Percentiles rank a stretch among this genome's conserved stretches.
Evolutionary conservation across 2,329 filamentous ascomycete genomes (phyloP).

Genomic region (Cladosporium sp.): DNA sequence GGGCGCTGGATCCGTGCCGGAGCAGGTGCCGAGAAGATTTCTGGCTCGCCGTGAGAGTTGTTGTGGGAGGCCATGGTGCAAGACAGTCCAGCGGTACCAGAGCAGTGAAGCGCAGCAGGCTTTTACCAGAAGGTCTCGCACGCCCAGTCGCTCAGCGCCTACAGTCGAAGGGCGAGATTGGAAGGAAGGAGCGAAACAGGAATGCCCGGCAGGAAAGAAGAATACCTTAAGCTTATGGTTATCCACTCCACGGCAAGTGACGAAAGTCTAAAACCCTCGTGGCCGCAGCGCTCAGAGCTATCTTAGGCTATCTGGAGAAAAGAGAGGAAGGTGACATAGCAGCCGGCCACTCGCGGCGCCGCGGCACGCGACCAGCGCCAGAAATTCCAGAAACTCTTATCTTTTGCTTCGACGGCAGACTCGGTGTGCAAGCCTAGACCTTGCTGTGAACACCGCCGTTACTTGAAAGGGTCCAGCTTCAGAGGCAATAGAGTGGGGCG

Average conservation of each 20-base stretch:
- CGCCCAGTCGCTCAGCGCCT: neutral
- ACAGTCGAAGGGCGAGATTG: neutral
- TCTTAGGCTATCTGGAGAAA: neutral
- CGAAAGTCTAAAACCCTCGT: no score
- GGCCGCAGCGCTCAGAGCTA: no score
- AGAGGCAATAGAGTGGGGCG: neutral
- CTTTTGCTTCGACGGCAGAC: no score
- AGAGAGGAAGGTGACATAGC: neutral
- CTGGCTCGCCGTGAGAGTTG: slow-evolving; percentile 20
- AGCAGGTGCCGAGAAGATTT: slow-evolving; percentile 16
- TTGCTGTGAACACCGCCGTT: neutral
- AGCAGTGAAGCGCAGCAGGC: no score
- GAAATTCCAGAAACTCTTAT: neutral
- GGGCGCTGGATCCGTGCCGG: slow-evolving; percentile 20
- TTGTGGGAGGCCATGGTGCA: slow-evolving; percentile 14
- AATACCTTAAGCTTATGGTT: no score
- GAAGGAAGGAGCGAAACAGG: neutral
- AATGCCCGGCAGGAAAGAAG: neutral
- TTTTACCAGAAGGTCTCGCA: neutral
- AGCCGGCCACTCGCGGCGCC: neutral
- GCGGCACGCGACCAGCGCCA: neutral
- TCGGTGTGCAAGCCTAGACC: neutral
- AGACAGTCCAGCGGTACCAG: no score
- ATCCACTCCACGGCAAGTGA: no score
- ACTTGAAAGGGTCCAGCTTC: neutral